Base-by-base conservation (phyloP, 1,284 basidiomycete genomes). In the Coniferiporia weirii region DNA sequence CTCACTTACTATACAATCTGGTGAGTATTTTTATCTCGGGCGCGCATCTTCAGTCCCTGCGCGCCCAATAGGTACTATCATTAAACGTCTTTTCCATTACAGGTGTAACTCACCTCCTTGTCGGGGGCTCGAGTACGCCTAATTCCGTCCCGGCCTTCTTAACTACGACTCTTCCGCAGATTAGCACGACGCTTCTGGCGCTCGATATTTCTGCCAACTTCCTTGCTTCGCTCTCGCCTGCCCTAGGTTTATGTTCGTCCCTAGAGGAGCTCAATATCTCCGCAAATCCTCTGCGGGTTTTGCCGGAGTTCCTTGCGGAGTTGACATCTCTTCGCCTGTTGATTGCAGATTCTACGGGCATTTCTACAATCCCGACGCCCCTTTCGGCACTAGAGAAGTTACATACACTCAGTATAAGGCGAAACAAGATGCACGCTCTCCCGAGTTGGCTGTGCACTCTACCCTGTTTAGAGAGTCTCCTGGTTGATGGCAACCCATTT, bases 201-300 rank as follows among this genome's bases (percentile, higher is more conserved):
- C 81, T 97, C 47, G 95, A 98, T 72, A 88, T 98, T 49, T 94
- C 93, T 27, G 81, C 85, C 65, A 96, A 95, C 71, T 87, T 89
- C 64, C 80, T 99, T 43, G 80, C 82, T 40, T 84, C 86, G 27
- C 75, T 99, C 47, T 95, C 96, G 1, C 84, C 86, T 4, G 80
- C 85, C 13, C 82, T 99, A 47, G 81, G 84, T 20, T 75, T 83
- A 20, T 98, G 95, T 71, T 75, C 79, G 59, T 80, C 78, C 64
- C 83, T 99, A 44, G 95, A 98, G 70, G 97, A 99, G 74, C 81
- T 99, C 56, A 97, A 98, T 70, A 80, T 99, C 55, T 93, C 93
- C 12, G 87, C 84, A 57, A 99, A 99, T 71, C 90, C 91, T 0
- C 78, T 98, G 48, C 84, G 89, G 51, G 85, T 85, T 17, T 78